A percentile compares a stretch with the other conserved stretches of the same genome.
Conservation (phyloP, 2,329 filamentous ascomycete species). For the Aspergillus alliaceus region DNA sequence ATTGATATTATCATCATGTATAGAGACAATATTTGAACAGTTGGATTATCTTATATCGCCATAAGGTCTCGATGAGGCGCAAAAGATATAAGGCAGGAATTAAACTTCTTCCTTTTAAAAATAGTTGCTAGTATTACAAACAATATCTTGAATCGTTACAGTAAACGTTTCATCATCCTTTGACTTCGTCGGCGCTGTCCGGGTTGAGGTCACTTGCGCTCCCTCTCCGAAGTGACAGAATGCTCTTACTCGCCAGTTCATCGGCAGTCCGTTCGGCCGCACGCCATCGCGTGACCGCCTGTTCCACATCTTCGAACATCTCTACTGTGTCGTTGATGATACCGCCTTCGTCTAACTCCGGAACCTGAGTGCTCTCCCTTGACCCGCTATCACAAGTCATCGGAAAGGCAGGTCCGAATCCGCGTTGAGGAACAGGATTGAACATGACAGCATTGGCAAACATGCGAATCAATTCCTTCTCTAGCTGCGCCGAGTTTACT, state of each 20-base stretch:
- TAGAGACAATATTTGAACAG: neutral
- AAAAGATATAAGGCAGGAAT: neutral
- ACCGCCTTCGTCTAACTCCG: slow-evolving; percentile 75
- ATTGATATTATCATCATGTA: neutral
- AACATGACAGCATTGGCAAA: slow-evolving; percentile 99
- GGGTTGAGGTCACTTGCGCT: slow-evolving; percentile 39
- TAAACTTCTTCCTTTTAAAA: neutral
- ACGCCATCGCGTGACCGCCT: slow-evolving; percentile 72
- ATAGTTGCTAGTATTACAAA: slow-evolving; percentile 20
- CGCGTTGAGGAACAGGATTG: slow-evolving; percentile 77
- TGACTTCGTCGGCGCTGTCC: slow-evolving; percentile 37
- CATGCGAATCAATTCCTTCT: slow-evolving; percentile 93
- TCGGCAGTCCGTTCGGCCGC: slow-evolving; percentile 61
- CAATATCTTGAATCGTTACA: slow-evolving; percentile 22
- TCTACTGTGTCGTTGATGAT: slow-evolving; percentile 83
- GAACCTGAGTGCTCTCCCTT: slow-evolving; percentile 50
- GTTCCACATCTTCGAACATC: slow-evolving; percentile 88
- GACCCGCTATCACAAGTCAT: slow-evolving; percentile 46
- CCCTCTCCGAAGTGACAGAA: slow-evolving; percentile 36
- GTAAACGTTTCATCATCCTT: slow-evolving; percentile 24
- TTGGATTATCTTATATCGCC: neutral
- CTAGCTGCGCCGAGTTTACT: slow-evolving; percentile 88
- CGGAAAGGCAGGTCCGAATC: slow-evolving; percentile 63
- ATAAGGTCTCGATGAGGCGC: neutral
- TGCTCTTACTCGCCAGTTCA: slow-evolving; percentile 37